phyloP scores from a whole-genome alignment of 225 moss, liverwort and hornwort species.

The Neckera pumila region DNA sequence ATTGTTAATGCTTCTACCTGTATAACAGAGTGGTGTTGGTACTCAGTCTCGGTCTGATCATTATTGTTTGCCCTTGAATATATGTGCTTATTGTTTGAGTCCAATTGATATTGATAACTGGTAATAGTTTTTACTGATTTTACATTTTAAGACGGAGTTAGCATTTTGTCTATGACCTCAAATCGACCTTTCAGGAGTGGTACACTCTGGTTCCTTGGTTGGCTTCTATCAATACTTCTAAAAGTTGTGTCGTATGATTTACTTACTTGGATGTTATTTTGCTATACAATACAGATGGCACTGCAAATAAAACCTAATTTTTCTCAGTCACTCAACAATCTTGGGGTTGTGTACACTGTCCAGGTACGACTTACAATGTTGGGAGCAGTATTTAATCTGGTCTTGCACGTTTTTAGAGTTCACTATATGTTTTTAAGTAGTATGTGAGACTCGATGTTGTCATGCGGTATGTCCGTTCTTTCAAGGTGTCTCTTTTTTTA shows the following conservation, averaged over 20 bases:
- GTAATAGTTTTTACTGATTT: not conserved
- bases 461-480: not conserved
- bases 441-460: not conserved
- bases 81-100: not conserved
- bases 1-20: not conserved
- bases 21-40: not conserved
- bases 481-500: not conserved
- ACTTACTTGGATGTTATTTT: not conserved
- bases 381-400: not conserved
- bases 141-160: not conserved
- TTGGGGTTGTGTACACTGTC: conserved; percentile 96
- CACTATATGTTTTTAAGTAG: not conserved
- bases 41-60: not conserved
- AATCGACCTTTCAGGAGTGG: not conserved
- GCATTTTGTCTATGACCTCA: not conserved
- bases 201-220: not conserved
- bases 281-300: conserved; percentile 57
- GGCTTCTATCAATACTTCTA: not conserved
- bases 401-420: not conserved
- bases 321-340: conserved; percentile 98
- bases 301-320: conserved; percentile 93
- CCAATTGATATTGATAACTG: not conserved
- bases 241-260: not conserved
- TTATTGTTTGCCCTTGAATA: not conserved
- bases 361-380: conserved; percentile 49